These are phyloP conservation scores for Fusarium pseudocircinatum DNA, from an alignment of 2,329 filamentous ascomycete genomes.

Conservation along the genomic window DNA sequence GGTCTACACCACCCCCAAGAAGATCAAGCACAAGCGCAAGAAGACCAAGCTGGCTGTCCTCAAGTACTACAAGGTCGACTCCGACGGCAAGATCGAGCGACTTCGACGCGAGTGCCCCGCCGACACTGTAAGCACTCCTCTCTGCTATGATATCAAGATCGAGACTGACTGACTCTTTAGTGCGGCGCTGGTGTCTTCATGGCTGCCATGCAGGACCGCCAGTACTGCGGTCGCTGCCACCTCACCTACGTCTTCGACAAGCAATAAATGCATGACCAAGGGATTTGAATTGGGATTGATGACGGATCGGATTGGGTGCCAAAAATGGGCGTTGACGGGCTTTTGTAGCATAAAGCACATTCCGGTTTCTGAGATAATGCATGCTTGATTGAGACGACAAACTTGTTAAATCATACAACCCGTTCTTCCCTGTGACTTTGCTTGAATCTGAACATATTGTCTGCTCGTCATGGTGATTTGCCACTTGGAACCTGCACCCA, in stretches of 20 bases:
- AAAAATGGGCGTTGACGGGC: conserved; percentile 52
- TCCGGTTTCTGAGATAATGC: conserved; percentile 53
- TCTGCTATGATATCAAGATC: no score
- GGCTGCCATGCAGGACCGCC: conserved; percentile 99
- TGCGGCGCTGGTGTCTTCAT: conserved; percentile 99
- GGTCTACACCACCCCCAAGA: conserved; percentile 99
- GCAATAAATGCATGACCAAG: conserved; percentile 57
- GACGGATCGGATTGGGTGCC: conserved; percentile 47
- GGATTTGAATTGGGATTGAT: conserved; percentile 45
- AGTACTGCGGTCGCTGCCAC: conserved; percentile 88
- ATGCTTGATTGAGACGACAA: conserved; percentile 49
- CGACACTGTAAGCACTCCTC: conserved; percentile 69
- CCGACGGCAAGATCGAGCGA: conserved; percentile 99
- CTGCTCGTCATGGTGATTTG: background rate
- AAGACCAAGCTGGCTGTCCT: conserved; percentile 99
- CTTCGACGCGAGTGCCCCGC: conserved; percentile 96
- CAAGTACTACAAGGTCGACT: conserved; percentile 99
- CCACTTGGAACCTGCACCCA: background rate
- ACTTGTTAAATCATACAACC: conserved; percentile 21
- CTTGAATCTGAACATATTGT: background rate
- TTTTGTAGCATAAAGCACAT: conserved; percentile 56
- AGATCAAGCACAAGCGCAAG: conserved; percentile 99
- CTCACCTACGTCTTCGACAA: conserved; percentile 79
- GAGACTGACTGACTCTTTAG: conserved; percentile 59
- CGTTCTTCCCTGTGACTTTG: background rate